A percentile compares a stretch with the other conserved stretches of the same genome.
Evolutionary conservation across 2,329 filamentous ascomycete species (phyloP).

Genomic region (Clonostachys byssicola): DNA sequence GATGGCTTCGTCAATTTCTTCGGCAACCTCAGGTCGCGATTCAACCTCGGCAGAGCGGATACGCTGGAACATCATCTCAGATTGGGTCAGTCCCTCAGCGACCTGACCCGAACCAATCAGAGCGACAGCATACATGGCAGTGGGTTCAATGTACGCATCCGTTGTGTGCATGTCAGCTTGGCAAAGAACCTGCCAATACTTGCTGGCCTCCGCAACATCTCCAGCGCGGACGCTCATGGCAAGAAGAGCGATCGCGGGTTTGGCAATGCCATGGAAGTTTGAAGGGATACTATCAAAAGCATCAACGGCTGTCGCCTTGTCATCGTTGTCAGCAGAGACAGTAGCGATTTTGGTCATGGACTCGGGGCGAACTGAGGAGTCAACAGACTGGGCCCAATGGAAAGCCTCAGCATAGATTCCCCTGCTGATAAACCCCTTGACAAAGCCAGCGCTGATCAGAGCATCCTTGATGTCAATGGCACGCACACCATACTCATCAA

Average conservation of each 20-base stretch:
- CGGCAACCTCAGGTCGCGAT: constrained; percentile 49
- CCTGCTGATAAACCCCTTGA: constrained; percentile 70
- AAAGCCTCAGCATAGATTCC: constrained; percentile 72
- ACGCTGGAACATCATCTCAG: constrained; percentile 81
- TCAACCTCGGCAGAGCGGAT: constrained; percentile 61
- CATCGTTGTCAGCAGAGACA: constrained; percentile 74
- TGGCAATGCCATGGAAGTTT: constrained; percentile 42
- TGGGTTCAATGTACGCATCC: constrained; percentile 74
- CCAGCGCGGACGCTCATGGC: constrained; percentile 82
- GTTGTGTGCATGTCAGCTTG: constrained; percentile 56
- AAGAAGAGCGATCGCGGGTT: constrained; percentile 74
- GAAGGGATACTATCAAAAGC: constrained; percentile 58
- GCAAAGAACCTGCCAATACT: constrained; percentile 76
- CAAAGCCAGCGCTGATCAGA: constrained; percentile 69
- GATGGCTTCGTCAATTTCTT: constrained; percentile 84
- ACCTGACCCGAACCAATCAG: constrained; percentile 82
- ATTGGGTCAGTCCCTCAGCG: constrained; percentile 74
- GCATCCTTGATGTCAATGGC: constrained; percentile 64
- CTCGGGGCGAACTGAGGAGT: constrained; percentile 50
- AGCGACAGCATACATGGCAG: constrained; percentile 85
- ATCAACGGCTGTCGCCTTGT: constrained; percentile 61
- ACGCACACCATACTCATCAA: constrained; percentile 54
- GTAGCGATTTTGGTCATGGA: constrained; percentile 72
- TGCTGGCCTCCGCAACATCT: constrained; percentile 70
- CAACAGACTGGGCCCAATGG: constrained; percentile 64